A percentile compares a stretch with the other conserved stretches of the same genome.
Evolutionary conservation across 257 asterid species (phyloP).

Genomic region (Fraxinus americana): DNA sequence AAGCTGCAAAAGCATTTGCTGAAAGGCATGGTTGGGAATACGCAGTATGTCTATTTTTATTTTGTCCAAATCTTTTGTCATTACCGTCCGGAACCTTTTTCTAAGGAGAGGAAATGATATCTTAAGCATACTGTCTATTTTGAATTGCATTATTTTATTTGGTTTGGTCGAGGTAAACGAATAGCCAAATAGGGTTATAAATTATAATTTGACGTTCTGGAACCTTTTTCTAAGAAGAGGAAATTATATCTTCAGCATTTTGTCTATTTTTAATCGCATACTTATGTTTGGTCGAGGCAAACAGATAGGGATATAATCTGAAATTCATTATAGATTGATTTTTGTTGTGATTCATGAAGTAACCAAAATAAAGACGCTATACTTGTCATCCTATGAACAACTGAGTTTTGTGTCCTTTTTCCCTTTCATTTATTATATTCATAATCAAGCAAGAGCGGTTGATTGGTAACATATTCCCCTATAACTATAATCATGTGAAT

Average conservation of each 20-base stretch:
- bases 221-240: background rate
- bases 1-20: slow-evolving; percentile 82
- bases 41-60: slow-evolving; percentile 48
- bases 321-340: background rate
- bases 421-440: background rate
- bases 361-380: background rate
- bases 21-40: slow-evolving; percentile 94
- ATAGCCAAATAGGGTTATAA: background rate
- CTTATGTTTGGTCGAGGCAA: background rate
- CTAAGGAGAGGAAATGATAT: background rate
- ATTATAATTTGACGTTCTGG: slow-evolving; percentile 8
- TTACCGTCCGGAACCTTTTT: slow-evolving; percentile 7
- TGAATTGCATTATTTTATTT: too few species aligned
- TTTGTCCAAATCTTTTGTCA: slow-evolving; percentile 10
- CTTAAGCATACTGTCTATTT: too few species aligned
- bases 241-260: slow-evolving; percentile 6
- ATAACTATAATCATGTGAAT: slow-evolving; percentile 4
- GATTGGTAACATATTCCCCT: slow-evolving; percentile 4
- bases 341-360: slow-evolving; percentile 17
- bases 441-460: slow-evolving; percentile 5
- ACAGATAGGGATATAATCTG: slow-evolving; percentile 6
- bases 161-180: background rate
- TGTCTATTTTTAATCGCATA: background rate
- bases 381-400: background rate
- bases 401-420: background rate